Evolutionary conservation across 192 early-diverging fungal genomes (phyloP), one percentile per base, ranked within the genome.

Genomic region (Entomortierella parvispora): DNA sequence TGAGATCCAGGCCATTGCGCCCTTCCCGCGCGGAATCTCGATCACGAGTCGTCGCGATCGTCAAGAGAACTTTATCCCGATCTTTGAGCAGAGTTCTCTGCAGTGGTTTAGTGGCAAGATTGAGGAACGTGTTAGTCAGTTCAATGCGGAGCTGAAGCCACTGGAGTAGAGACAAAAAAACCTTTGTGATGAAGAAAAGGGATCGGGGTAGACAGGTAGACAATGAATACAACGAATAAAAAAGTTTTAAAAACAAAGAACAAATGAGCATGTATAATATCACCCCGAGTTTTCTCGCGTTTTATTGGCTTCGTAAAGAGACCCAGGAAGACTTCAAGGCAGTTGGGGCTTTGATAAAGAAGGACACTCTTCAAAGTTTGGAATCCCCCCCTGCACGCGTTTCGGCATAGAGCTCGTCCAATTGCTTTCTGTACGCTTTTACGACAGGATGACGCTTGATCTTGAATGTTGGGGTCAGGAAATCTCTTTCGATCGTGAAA

Each of bases 381-480:
- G 34, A 33, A n/a, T 56, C 54, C 31, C 31, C 33, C 5, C 54
- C 42, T 32, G 11, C 42, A 4, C 25, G 37, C 18, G n/a, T 65
- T 40, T 65, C 62, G 4, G 15, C 15, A 25, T 65, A 65, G 4
- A 65, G 49, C 8, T 52, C 34, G 11, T 50, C 49, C 25, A 65
- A 34, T 8, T 40, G 62, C 51, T 65, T 51, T 15, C 62, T 31
- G 51, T 65, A 65, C 23, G 33, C 62, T 46, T 55, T 26, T 14
- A 65, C 40, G 8, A 65, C 34, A 26, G 62, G 86, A 63, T 91
- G 88, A 64, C 95, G 86, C 58, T 94, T 95, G 33, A 94, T 81
- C 82, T 98, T 98, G 83, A 96, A 84, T 10, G 91, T 92, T 5
- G 93, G 93, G 0, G 94, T 94, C 65, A 96, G 74, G 17, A 93